These are phyloP conservation scores for Myxozyma udenii DNA, from an alignment of 805 yeast genomes.

Conservation along the genomic window DNA sequence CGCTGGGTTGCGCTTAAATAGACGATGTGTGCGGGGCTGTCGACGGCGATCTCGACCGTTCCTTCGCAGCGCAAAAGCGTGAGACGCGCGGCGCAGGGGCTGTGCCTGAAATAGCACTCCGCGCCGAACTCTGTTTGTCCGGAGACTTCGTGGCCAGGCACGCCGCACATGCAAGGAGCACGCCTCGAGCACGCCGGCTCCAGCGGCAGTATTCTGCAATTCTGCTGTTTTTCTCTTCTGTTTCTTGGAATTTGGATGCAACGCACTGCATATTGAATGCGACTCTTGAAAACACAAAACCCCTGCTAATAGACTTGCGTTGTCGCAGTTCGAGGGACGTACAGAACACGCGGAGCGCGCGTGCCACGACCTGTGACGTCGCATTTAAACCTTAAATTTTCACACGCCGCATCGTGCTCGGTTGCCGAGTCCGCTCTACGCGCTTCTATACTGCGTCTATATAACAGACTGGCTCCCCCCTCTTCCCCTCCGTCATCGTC, in stretches of 20 bases:
- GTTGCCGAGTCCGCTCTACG: not conserved
- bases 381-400: not conserved
- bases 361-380: not conserved
- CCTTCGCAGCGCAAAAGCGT: not conserved
- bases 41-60: not conserved
- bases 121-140: too few species aligned
- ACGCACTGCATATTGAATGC: too few species aligned
- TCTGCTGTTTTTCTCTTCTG: too few species aligned
- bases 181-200: too few species aligned
- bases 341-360: not conserved
- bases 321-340: too few species aligned
- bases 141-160: too few species aligned
- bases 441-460: not conserved
- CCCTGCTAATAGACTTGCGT: too few species aligned
- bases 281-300: too few species aligned
- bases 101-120: not conserved
- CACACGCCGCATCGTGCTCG: not conserved
- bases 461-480: not conserved
- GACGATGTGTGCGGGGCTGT: not conserved
- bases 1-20: not conserved
- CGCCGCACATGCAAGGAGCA: too few species aligned
- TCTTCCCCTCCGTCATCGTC: not conserved
- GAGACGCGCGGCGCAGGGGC: not conserved
- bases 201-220: too few species aligned
- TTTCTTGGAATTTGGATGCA: too few species aligned